Evolutionary conservation across 1,284 basidiomycete species (phyloP), one percentile per base, ranked within the genome.

Genomic region (Leccinum solheimii): DNA sequence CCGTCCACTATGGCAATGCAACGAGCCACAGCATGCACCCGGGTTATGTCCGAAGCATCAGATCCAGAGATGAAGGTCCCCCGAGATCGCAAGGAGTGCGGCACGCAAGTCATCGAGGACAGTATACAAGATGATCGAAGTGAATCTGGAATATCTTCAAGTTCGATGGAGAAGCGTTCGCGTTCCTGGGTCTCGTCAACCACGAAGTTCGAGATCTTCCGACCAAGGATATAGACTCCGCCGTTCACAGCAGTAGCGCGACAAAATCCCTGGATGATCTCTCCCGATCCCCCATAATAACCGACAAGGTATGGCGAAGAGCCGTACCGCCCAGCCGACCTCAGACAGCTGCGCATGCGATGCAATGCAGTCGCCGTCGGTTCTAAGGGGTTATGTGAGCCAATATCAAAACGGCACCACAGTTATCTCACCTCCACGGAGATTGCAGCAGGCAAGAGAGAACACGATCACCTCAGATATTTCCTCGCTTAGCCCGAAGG

Each of bases 231-330:
- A 72, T 97, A 97, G 1, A 90, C 90, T 0, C 85, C 89, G 9
- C 94, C 94, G 64, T 85, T 84, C 6, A 97, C 95, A 3, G 95
- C 95, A 38, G 91, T 85, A 6, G 89, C 85, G 36, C 95, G 92
- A 75, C 95, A 97, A 73, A 96, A 98, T 0, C 94, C 95, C 75
- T 97, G 95, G 0, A 91, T 84, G n/a, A 97, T 86, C 71, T 97
- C 95, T 3, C 95, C 95, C 0, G 89, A 81, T 3, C 95, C 94
- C 32, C 97, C 97, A 72, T 98, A 98, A 69, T 98, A 95, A 0
- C 94, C 94, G 5, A 98, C 83, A 14, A 99, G 84, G 77, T 96
- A 98, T 0, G 97, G 88, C 0, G 93, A 94, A 10, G 91, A 78
- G 6, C 97, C 97, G 71, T 97, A 98, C 34, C 92, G 83, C 1